Base-by-base conservation (phyloP, 495 filamentous ascomycete genomes). In the Aspergillus coremiiformis region DNA sequence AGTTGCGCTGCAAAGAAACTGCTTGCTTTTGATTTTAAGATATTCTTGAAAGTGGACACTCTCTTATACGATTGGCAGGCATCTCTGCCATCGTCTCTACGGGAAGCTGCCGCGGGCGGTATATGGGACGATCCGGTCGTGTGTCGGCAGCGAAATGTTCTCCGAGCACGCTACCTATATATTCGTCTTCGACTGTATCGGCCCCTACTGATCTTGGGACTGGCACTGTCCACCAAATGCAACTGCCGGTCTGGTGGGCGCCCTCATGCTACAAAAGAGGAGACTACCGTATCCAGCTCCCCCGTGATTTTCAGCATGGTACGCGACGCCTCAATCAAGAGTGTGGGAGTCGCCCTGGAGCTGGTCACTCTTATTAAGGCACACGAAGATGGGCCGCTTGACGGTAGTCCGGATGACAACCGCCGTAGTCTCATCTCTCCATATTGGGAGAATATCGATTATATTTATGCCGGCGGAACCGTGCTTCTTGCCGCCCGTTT, bases 101-200 rank as follows among this genome's bases (percentile, higher is more conserved):
- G 27, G 11, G 20, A 26, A 3, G 22, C 26, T 1, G 29, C 17
- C 4, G 4, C 44, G 4, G 37, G 7, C n/a, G 30, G 24, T 3
- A 15, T 29, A 27, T 4, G 14, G 9, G 26, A 53, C 2, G 42
- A 57, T 15, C 51, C 45, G 3, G 29, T 51, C 4, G 49, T 54
- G 19, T 54, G 32, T 21, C 54, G 60, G 6, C 51, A 60, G 29
- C 51, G 51, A 9, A 17, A 48, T 11, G 19, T 55, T 6, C 45
- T 56, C 10, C 54, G 53, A 5, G 30, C 49, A 11, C 60, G 54
- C 21, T 55, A 50, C 32, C 21, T 57, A 4, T 63, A 55, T 17
- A 23, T 63, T 24, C 56, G 54, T n/a, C 48, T 63, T 22, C 57
- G 60, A 21, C 48, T 53, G 1, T 53, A 53, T 41, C 51, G 60